phyloP scores from a whole-genome alignment of 169 alveolate genomes.

The Amoebophrya sp. region DNA sequence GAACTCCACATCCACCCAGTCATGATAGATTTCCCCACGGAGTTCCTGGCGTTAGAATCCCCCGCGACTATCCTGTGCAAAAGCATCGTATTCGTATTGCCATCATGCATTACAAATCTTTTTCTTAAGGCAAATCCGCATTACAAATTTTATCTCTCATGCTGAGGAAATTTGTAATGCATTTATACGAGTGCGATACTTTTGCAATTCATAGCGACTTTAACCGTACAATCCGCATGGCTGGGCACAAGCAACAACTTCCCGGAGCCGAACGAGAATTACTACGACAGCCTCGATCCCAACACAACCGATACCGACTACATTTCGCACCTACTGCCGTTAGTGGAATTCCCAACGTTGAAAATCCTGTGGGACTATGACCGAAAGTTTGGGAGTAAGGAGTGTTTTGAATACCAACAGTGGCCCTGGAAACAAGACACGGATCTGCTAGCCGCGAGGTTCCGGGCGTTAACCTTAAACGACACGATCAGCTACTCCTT shows the following conservation, averaged over 20 bases:
- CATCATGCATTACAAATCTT: no score
- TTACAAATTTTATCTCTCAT: no score
- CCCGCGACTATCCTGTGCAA: no score
- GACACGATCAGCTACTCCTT: no score
- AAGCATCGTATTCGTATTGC: no score
- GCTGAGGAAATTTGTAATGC: no score
- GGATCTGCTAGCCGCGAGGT: not conserved
- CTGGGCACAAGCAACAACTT: not conserved
- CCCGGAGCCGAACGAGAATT: not conserved
- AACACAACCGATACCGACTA: not conserved
- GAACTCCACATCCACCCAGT: not conserved
- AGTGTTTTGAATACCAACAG: not conserved
- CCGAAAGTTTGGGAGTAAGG: not conserved
- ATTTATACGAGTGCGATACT: no score
- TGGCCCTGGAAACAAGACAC: not conserved
- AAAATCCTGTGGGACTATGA: not conserved
- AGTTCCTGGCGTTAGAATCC: no score
- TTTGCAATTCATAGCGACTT: no score
- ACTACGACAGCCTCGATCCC: not conserved
- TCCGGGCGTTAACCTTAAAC: not conserved
- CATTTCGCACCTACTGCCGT: not conserved
- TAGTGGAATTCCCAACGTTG: not conserved
- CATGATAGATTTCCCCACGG: not conserved
- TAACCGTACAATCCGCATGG: not conserved
- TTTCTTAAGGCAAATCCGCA: no score